Base-by-base conservation (phyloP, 2,329 filamentous ascomycete species). In the Colletotrichum lindemuthianum region DNA sequence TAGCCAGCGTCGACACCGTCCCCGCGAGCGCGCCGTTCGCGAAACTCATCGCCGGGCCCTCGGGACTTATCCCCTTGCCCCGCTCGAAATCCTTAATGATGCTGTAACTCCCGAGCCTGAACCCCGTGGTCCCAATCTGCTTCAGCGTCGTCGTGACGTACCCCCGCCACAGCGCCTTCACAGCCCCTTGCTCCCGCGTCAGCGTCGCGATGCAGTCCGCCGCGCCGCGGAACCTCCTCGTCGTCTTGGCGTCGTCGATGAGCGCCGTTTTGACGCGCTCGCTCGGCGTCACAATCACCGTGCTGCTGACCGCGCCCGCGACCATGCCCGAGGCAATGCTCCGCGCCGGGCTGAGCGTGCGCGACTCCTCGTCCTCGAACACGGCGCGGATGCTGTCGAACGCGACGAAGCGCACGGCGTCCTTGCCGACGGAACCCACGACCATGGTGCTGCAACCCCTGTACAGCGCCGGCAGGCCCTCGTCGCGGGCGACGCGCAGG, bases 81-180 rank as follows among this genome's bases (percentile, higher is more conserved):
- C 54, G 54, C 54, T 63, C 59, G 13, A 59, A 63, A 36, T 63
- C 59, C 15, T 63, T 63, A 40, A 63, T 63, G n/a, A 59, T 63
- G 41, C 59, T 52, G 24, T 63, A 63, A 48, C 59, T 63, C 9
- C 59, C 59, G 2, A 63, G 59, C 4, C 59, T 33, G 40, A 63
- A 63, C 3, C 59, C 59, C n/a, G 59, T 63, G 5, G 59, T 63
- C 8, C 59, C 53, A 9, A 63, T 59, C 7, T 63, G 59, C 24
- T 63, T 63, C 40, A 63, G 9, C 0, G 59, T 63, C 8, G 59
- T 63, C 10, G 59, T 63, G 40, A 63, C 34, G 34, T 63, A 63
- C 2, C 59, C 59, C 1, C 59, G 37, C 59, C 59, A 63, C 9
- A 63, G 41, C 2, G 59, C 59, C 24, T 34, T 48, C 11, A 51